A percentile compares a stretch with the other conserved stretches of the same genome.
phyloP scores from a whole-genome alignment of 2,329 filamentous ascomycete species.

The Fusarium sulawesiense region DNA sequence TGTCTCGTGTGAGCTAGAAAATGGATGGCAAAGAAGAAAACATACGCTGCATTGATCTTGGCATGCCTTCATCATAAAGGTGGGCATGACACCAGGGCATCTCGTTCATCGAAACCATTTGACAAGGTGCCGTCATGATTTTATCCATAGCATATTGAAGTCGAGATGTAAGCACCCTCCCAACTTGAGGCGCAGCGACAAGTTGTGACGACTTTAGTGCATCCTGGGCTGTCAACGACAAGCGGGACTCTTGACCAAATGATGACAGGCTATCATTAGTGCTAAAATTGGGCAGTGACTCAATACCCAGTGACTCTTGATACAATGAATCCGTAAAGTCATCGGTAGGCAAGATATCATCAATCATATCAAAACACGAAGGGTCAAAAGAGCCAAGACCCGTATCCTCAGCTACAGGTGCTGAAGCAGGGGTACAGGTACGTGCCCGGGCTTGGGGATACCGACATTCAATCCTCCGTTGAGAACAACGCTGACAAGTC shows the following conservation, averaged over 20 bases:
- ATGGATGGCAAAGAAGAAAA: no score
- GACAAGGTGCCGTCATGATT: background rate
- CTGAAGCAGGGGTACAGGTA: background rate
- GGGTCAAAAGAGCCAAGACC: background rate
- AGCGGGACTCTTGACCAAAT: fast-evolving
- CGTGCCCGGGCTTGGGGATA: background rate
- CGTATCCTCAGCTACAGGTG: background rate
- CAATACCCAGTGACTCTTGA: background rate
- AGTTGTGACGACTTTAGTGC: background rate
- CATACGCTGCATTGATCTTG: background rate
- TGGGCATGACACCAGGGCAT: constrained; percentile 6
- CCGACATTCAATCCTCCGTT: constrained; percentile 1
- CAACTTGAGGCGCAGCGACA: background rate
- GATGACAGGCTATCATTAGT: background rate
- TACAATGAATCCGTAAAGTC: background rate
- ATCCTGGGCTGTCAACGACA: background rate
- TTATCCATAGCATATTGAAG: background rate
- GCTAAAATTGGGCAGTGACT: background rate
- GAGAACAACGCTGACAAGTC: background rate
- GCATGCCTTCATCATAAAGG: background rate
- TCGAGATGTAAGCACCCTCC: background rate
- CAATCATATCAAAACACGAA: background rate
- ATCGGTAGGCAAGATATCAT: background rate
- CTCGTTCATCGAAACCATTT: background rate
- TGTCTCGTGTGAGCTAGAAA: background rate